Base-by-base conservation (phyloP, 1,139 yeast species). In the Chernovozyma sophiae-reginae region DNA sequence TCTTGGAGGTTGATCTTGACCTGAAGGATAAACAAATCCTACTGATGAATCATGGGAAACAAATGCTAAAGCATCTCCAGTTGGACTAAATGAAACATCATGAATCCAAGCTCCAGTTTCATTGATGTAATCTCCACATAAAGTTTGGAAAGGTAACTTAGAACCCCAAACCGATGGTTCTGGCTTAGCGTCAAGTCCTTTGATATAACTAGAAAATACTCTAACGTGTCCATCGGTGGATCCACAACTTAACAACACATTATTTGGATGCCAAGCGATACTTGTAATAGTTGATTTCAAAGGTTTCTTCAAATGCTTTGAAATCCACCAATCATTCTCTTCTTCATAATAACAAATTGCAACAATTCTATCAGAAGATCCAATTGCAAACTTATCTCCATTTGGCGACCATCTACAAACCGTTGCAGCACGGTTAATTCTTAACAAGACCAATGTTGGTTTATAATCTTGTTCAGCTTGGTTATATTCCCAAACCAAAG, bases 311-410 rank as follows among this genome's bases (percentile, higher is more conserved):
- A 94, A 79, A 65, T 92, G 98, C 64, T 90, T 92, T 16, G 97
- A 87, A 36, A 92, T 90, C 99, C 99, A 94, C 99, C 99, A 94
- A 58, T 94, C 96, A 60, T 92, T 92, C 53, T 90, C 97, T 45
- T 75, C 85, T 60, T 94, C 98, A 60, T 86, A 92, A 65, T 90
- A 92, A 66, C 98, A 94, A 35, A 94, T 85, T 14, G 98, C 96
- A 60, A 94, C 83, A 44, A 86, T 82, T 40, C 97, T 72, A 39
- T 96, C 97, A 38, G 96, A 86, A 4, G 97, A 86, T 0, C 97
- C 98, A 32, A 92, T 97, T 1, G 98, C 98, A 62, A 94, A 92
- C 67, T 94, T 94, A 55, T 67, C 68, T 15, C 97, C 97, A 47
- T 77, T 79, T 19, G 97, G 96, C 4, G 96, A 86, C 98, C 98